Conservation (phyloP, 2,329 filamentous ascomycete species). For the Lasiodiplodia sp. region DNA sequence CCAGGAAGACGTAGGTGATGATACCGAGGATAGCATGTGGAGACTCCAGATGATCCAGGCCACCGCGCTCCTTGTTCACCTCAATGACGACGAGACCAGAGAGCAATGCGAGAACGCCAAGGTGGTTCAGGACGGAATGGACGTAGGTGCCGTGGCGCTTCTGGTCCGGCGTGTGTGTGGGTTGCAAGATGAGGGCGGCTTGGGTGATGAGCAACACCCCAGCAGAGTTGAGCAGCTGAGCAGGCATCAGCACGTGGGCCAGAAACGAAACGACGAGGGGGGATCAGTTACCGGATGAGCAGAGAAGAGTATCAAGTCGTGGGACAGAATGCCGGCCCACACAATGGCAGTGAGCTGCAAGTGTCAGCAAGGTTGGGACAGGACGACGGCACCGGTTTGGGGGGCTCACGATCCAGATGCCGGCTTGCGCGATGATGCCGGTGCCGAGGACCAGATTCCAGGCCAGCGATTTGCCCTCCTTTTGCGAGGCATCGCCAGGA, state of each 20-base stretch:
- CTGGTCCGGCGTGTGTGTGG: conserved; percentile 77
- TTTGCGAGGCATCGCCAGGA: conserved; percentile 76
- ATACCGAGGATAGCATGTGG: conserved; percentile 85
- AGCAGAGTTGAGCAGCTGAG: conserved; percentile 62
- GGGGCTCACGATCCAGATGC: conserved; percentile 69
- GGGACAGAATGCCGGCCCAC: conserved; percentile 78
- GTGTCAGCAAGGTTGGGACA: background rate
- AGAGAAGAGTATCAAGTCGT: conserved; percentile 80
- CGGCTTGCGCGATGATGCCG: conserved; percentile 79
- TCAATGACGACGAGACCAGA: conserved; percentile 76
- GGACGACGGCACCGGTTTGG: background rate
- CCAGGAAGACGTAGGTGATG: conserved; percentile 72
- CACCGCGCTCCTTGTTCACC: conserved; percentile 79
- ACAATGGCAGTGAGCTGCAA: conserved; percentile 72
- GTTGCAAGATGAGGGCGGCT: conserved; percentile 84
- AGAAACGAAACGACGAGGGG: conserved; percentile 29
- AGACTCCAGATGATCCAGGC: conserved; percentile 77
- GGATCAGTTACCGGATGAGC: conserved; percentile 76
- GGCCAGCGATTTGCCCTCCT: conserved; percentile 67
- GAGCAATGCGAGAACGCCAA: conserved; percentile 68
- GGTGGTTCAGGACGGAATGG: conserved; percentile 74
- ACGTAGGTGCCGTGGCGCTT: conserved; percentile 69
- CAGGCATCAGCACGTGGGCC: conserved; percentile 24
- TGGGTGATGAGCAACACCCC: conserved; percentile 79
- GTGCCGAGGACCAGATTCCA: conserved; percentile 87